These are phyloP conservation scores for Coffea eugenioides DNA, from an alignment of 257 asterid species.

Conservation along the genomic window DNA sequence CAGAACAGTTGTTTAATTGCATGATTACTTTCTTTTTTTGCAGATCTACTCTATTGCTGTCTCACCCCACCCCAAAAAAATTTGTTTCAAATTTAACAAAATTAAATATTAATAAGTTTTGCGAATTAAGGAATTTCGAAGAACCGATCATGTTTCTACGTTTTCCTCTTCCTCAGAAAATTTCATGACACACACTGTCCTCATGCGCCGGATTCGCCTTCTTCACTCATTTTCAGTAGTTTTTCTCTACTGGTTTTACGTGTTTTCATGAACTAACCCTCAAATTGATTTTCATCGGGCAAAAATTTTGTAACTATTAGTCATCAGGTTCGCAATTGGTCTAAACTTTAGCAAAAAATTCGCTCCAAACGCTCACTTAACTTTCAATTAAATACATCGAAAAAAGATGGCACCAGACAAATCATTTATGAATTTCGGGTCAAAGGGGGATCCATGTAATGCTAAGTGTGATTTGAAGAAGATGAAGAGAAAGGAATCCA, in stretches of 20 bases:
- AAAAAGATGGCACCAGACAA: constrained; percentile 42
- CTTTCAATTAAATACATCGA: not conserved
- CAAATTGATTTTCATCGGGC: not conserved
- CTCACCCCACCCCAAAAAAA: not conserved
- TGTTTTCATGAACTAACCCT: constrained; percentile 61
- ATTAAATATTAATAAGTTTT: not conserved
- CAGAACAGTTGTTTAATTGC: too few species aligned
- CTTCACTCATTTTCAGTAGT: constrained; percentile 92
- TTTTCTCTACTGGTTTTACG: constrained; percentile 83
- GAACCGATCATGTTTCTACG: not conserved
- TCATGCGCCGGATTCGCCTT: constrained; percentile 61
- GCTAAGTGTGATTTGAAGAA: constrained; percentile 54
- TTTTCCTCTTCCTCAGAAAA: constrained; percentile 8
- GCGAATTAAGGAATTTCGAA: not conserved
- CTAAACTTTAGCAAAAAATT: not conserved
- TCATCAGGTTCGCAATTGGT: not conserved
- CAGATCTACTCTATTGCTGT: constrained; percentile 15
- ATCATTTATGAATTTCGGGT: constrained; percentile 42
- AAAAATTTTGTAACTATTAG: not conserved
- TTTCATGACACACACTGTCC: constrained; percentile 42
- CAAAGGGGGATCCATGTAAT: constrained; percentile 23
- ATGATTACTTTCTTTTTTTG: not conserved
- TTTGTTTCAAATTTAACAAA: not conserved
- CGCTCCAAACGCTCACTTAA: not conserved
- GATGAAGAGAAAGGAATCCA: constrained; percentile 75